phyloP scores from a whole-genome alignment of 2,329 filamentous ascomycete genomes.

The Phyllosticta citriasiana region DNA sequence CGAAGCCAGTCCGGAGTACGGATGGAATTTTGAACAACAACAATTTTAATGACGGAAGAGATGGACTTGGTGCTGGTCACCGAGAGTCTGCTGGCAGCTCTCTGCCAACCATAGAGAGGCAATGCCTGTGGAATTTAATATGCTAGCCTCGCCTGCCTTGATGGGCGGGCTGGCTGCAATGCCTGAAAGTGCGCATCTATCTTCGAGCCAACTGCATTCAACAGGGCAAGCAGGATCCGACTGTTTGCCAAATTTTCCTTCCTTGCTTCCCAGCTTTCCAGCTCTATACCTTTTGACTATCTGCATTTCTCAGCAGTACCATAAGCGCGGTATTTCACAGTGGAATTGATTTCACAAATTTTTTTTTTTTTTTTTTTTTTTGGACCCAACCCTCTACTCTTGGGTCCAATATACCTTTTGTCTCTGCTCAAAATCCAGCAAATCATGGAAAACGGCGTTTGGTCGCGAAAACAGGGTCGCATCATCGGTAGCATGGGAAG shows the following conservation, averaged over 20 bases:
- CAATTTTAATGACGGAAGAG: background rate
- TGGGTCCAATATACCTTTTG: background rate
- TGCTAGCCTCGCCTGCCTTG: background rate
- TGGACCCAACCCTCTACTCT: background rate
- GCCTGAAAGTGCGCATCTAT: background rate
- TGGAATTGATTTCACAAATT: background rate
- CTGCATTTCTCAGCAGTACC: background rate
- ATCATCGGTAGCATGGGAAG: background rate
- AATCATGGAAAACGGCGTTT: background rate
- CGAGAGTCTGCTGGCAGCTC: background rate
- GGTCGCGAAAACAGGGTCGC: background rate
- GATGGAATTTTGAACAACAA: constrained; percentile 1
- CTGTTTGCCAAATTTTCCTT: no score
- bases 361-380: no score
- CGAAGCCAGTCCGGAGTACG: constrained; percentile 8
- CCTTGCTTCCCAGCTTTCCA: background rate
- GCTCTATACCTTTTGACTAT: background rate
- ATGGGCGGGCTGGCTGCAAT: background rate
- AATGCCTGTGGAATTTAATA: background rate
- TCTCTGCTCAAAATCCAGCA: background rate
- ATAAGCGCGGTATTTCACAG: background rate
- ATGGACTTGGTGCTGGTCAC: background rate
- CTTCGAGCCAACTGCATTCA: background rate
- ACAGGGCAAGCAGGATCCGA: background rate
- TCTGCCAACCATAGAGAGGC: background rate